phyloP scores from a whole-genome alignment of 2,329 filamentous ascomycete genomes.

The Thermomyces lanuginosus region DNA sequence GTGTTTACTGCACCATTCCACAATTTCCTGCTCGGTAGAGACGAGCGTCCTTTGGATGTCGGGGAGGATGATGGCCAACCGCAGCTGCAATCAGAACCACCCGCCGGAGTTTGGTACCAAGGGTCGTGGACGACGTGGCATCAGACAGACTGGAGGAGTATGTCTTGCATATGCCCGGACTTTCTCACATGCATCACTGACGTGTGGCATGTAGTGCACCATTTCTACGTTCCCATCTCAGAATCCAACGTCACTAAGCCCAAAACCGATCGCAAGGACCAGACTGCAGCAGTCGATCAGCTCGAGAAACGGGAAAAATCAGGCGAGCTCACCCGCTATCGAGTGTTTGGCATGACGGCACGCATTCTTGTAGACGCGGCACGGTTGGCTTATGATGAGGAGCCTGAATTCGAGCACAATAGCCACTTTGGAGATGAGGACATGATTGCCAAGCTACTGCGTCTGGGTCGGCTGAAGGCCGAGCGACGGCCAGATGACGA shows the following conservation, averaged over 20 bases:
- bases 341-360: conserved; percentile 91
- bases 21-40: conserved; percentile 53
- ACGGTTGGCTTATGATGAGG: conserved; percentile 61
- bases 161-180: conserved; percentile 7
- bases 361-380: conserved; percentile 79
- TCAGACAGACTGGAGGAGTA: conserved; percentile 53
- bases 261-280: conserved; percentile 19
- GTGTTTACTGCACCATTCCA: conserved; percentile 83
- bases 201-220: conserved; percentile 44
- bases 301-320: conserved; percentile 34
- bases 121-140: conserved; percentile 71
- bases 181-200: not conserved
- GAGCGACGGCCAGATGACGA: conserved; percentile 36
- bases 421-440: conserved; percentile 49
- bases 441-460: conserved; percentile 42
- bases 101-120: conserved; percentile 81
- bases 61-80: conserved; percentile 19
- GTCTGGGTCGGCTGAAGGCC: conserved; percentile 40
- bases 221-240: conserved; percentile 73
- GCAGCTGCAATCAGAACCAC: too few relatives aligned
- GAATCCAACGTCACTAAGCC: conserved; percentile 54
- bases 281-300: conserved; percentile 23
- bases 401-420: conserved; percentile 69
- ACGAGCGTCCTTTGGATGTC: conserved; percentile 32
- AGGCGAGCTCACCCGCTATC: conserved; percentile 44